Base-by-base conservation (phyloP, 257 asterid genomes). In the Penstemon davidsonii region DNA sequence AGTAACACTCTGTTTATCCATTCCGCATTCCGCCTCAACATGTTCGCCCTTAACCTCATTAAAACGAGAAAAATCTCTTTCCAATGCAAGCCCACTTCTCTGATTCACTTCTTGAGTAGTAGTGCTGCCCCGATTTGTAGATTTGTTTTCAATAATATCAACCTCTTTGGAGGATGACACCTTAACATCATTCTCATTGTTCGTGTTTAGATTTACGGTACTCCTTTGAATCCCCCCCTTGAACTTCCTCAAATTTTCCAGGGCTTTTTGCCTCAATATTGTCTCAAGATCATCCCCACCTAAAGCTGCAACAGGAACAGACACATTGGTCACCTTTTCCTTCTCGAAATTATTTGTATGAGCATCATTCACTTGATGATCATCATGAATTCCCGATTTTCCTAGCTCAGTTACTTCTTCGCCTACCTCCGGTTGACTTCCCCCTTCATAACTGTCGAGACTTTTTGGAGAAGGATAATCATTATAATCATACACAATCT, bases 221-320 rank as follows among this genome's bases (percentile, higher is more conserved):
- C 77, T 60, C 63, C 58, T 69, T 70, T 81, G 81, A 69, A 41
- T 54, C 49, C 69, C 82, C 61, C 75, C 84, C 60, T 71, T 71
- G 65, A 85, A 93, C 79, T 82, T 90, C 82, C 72, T 79, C 57
- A 93, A 76, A 77, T 88, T 93, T 78, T 93, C 96, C 73, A 93
- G 69, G 8, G 98, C 98, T 77, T 81, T 90, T 73, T 83, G 87
- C 88, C 97, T 87, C 85, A 93, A 76, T 69, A 82, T 72, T 15
- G 75, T 73, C 82, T 93, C 98, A 33, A 84, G 77, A 77, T 73
- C 86, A 55, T 73, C 84, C 64, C 79, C 79, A 43, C 62, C 86
- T 53, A 68, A 56, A 66, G 77, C 65, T 67, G 83, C 66, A 75
- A 41, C 73, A 57, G 68, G 67, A 46, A 55, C 72, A 68, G 79